Evolutionary conservation across 1,284 basidiomycete genomes (phyloP).

Genomic region (Marasmius sp.): DNA sequence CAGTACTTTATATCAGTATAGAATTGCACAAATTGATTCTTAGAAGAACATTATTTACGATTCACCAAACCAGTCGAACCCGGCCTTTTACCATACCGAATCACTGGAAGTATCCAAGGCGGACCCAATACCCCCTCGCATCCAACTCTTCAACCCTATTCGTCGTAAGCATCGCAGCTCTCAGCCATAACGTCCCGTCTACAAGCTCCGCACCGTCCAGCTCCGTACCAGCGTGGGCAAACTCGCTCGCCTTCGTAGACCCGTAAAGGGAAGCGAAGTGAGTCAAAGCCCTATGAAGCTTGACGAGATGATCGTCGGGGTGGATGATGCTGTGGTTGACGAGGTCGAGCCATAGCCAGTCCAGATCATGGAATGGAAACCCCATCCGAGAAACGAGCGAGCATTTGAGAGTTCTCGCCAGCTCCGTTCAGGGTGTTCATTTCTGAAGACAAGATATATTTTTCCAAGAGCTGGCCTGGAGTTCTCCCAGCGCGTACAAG

Average conservation of each 20-base stretch:
- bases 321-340: constrained; percentile 45
- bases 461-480: constrained; percentile 42
- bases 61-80: too few species aligned
- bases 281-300: constrained; percentile 53
- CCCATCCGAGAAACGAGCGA: constrained; percentile 57
- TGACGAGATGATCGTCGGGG: constrained; percentile 60
- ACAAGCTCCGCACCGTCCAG: constrained; percentile 44
- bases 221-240: constrained; percentile 35
- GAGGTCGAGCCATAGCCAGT: constrained; percentile 56
- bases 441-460: constrained; percentile 54
- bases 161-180: constrained; percentile 45
- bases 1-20: too few species aligned
- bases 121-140: not conserved
- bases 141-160: not conserved
- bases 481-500: constrained; percentile 35
- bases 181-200: constrained; percentile 57
- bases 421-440: constrained; percentile 38
- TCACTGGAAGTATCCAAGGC: not conserved
- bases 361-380: constrained; percentile 70
- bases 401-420: constrained; percentile 51
- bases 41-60: too few species aligned
- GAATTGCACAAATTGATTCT: too few species aligned
- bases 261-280: constrained; percentile 49
- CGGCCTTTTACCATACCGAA: too few species aligned
- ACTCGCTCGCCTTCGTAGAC: constrained; percentile 30